phyloP scores from a whole-genome alignment of 108 stramenopile genomes.

The Epithemia pelagica region DNA sequence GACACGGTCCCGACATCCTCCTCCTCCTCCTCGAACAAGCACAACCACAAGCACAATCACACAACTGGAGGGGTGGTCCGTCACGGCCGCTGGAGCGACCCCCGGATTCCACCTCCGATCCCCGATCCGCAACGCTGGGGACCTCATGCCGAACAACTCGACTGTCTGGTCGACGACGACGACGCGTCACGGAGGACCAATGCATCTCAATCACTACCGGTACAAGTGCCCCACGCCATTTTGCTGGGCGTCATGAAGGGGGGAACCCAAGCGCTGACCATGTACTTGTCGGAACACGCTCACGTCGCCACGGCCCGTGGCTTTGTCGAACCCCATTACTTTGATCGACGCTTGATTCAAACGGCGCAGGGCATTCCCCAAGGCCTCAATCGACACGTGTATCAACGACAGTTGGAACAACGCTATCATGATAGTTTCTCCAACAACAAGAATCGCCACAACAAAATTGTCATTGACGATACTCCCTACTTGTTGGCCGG shows the following conservation, averaged over 20 bases:
- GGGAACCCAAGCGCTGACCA: conserved; percentile 16
- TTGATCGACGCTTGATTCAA: conserved; percentile 9
- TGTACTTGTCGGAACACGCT: conserved; percentile 20
- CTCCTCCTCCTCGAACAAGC: too few relatives aligned
- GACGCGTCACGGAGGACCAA: not conserved
- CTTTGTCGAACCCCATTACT: conserved; percentile 16
- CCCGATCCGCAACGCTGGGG: not conserved
- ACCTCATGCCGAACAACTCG: not conserved
- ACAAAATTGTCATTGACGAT: conserved; percentile 12
- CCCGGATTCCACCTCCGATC: not conserved
- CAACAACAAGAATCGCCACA: not conserved
- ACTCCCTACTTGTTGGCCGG: conserved; percentile 14
- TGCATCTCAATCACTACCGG: not conserved
- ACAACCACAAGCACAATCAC: too few relatives aligned
- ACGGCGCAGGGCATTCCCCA: conserved; percentile 3
- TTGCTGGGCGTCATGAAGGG: conserved; percentile 22
- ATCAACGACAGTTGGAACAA: not conserved
- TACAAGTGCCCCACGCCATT: conserved; percentile 12
- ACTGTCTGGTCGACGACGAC: not conserved
- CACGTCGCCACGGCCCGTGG: not conserved
- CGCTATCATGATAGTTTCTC: not conserved
- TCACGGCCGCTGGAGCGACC: too few relatives aligned
- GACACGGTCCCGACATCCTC: too few relatives aligned
- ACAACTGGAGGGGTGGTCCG: too few relatives aligned
- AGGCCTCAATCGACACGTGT: not conserved